Evolutionary conservation across 768 basidiomycete genomes (phyloP).

Genomic region (Lactifluus hygrophoroides): DNA sequence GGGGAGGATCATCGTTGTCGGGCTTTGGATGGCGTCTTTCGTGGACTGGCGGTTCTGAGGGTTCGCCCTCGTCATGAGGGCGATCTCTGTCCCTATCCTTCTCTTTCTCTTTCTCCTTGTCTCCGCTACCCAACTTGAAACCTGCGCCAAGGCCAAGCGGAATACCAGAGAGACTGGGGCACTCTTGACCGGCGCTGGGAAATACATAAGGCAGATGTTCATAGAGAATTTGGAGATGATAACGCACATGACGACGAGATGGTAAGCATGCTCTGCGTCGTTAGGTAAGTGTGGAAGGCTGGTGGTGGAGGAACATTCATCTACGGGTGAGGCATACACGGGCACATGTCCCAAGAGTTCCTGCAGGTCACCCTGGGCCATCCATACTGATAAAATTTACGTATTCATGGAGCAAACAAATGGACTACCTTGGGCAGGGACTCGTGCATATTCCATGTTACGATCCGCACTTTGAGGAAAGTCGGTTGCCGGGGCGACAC

Average conservation of each 20-base stretch:
- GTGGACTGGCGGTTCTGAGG: slow-evolving; percentile 17
- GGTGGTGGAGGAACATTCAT: slow-evolving; percentile 22
- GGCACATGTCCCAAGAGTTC: slow-evolving; percentile 61
- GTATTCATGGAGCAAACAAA: background rate
- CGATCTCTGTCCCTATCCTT: slow-evolving; percentile 13
- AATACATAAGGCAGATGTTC: slow-evolving; percentile 21
- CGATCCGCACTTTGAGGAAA: slow-evolving; percentile 56
- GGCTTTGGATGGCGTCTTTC: slow-evolving; percentile 27
- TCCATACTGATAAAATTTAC: slow-evolving; percentile 3
- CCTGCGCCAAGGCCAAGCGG: slow-evolving; percentile 74
- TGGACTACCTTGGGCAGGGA: slow-evolving; percentile 57
- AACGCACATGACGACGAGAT: slow-evolving; percentile 68
- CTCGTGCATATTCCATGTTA: slow-evolving; percentile 87
- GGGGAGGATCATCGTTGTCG: slow-evolving; percentile 14
- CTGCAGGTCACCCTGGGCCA: slow-evolving; percentile 55
- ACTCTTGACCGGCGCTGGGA: slow-evolving; percentile 64
- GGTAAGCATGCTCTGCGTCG: slow-evolving; percentile 59
- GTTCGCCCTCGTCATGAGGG: slow-evolving; percentile 1
- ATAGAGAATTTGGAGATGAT: background rate
- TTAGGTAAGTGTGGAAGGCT: slow-evolving; percentile 39
- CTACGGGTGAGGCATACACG: slow-evolving; percentile 29
- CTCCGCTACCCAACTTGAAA: slow-evolving; percentile 49
- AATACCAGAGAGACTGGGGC: slow-evolving; percentile 72
- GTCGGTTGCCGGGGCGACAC: slow-evolving; percentile 26
- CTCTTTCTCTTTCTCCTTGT: slow-evolving; percentile 30